Evolutionary conservation across 352 stramenopile genomes (phyloP), one percentile per base, ranked within the genome.

Genomic region (Phytophthora citrophthora): DNA sequence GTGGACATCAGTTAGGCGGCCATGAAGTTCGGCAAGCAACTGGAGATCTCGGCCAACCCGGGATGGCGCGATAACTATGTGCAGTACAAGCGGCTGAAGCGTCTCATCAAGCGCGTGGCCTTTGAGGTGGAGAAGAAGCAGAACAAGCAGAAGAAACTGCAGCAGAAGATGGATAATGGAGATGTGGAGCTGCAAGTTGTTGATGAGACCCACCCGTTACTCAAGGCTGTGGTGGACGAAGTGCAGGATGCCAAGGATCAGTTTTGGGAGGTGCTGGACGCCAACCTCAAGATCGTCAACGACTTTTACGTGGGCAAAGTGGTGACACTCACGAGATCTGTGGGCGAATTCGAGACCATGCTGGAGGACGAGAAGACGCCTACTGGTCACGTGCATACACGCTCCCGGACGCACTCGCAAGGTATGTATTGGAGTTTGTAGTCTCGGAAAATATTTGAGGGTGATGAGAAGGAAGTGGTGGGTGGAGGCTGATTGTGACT

Each of bases 11-110:
- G 18, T 29, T n/a, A 31, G 15, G 24, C 15, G n/a, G 56, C 51
- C 60, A 97, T 97, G 91, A 97, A 97, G 77, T 97, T 97, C 76
- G 91, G 91, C 76, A 97, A 97, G 76, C 90, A 97, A 70, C 83
- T 97, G 26, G 86, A 97, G 81, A 86, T 94, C 52, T 93, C 83
- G 56, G 89, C 85, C 15, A 95, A 94, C 56, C 83, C 85, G n/a
- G 86, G 89, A 50, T 96, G 88, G 86, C 90, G 90, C 67, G 87
- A 94, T 61, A 77, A 92, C 65, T 96, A 96, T 67, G 91, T 96
- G 70, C 87, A 96, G 74, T 97, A 97, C 72, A 96, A 95, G 78
- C 90, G 90, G 16, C 78, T 97, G 13, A 97, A 97, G 76, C 77
- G 91, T 7, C 78, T 97, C 26, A 94, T 97, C 66, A 96, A 96